Evolutionary conservation across 1,284 basidiomycete genomes (phyloP).

Genomic region (Trichosporon inkin): DNA sequence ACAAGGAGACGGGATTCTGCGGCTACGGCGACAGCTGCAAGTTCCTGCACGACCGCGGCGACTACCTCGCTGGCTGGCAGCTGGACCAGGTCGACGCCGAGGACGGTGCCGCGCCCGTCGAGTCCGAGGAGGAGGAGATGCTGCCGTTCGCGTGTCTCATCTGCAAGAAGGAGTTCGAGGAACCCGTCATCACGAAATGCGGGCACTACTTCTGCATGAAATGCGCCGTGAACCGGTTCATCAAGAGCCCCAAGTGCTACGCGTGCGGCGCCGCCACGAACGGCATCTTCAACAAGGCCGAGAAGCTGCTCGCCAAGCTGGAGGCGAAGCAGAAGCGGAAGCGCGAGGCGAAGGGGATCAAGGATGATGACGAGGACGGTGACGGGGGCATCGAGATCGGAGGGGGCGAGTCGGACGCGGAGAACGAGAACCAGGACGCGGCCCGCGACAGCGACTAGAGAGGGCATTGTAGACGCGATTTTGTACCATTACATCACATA

Average conservation of each 20-base stretch:
- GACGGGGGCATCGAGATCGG: conserved; percentile 46
- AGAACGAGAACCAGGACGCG: neutral
- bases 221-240: conserved; percentile 86
- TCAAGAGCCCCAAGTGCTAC: conserved; percentile 90
- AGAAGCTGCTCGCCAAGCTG: conserved; percentile 50
- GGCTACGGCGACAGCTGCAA: conserved; percentile 99
- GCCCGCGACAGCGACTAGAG: conserved; percentile 18
- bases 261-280: conserved; percentile 89
- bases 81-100: conserved; percentile 60
- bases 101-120: conserved; percentile 56
- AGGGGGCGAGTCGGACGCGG: conserved; percentile 55
- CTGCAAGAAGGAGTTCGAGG: conserved; percentile 88
- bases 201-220: conserved; percentile 93
- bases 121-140: conserved; percentile 65
- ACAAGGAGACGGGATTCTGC: conserved; percentile 99
- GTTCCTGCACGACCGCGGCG: conserved; percentile 74
- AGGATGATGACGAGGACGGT: conserved; percentile 34
- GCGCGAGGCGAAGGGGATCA: conserved; percentile 35
- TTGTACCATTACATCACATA: neutral
- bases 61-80: conserved; percentile 96
- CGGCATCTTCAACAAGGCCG: conserved; percentile 66
- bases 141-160: conserved; percentile 96
- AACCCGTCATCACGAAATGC: conserved; percentile 92
- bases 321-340: conserved; percentile 44
- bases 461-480: neutral